Evolutionary conservation across 106 monocot genomes (phyloP), one percentile per base, ranked within the genome.

Genomic region (Cymbidium sinense): DNA sequence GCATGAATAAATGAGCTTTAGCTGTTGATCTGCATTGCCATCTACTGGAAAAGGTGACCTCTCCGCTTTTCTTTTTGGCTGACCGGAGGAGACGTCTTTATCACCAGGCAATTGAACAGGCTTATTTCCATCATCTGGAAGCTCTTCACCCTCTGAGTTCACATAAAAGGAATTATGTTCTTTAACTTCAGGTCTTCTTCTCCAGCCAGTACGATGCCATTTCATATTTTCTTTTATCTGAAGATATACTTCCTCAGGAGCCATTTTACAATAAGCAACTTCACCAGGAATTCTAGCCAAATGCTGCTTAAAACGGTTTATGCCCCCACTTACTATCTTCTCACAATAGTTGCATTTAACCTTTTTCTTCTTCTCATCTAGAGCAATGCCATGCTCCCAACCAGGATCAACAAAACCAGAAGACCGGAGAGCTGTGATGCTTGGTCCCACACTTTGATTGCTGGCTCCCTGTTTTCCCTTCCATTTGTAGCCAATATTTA

Each of bases 191-290:
- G 81, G 64, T 25, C 76, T 79, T 71, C 67, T 70, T 73, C 83
- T 87, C 83, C 85, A 83, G 34, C 83, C 87, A 69, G 85, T 87
- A 25, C 85, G 84, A 85, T 90, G 90, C 85, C 87, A 87, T 83
- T 87, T 90, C 87, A 90, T 87, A 47, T 87, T 87, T 62, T 90
- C 90, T 83, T 87, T 90, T 87, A 87, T 87, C 79, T 87, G 78
- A 69, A 85, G 74, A 76, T 87, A 85, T 4, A 90, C 87, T 74
- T 85, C 87, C 44, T 90, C 87, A 30, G 90, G 90, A 79, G 79
- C 87, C 87, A 85, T 85, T 77, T 90, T 90, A 52, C 90, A 90
- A 52, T 78, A 85, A 37, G 90, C 85, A 79, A 90, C 90, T 77
- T 90, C 90, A 13, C 87, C 90, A 36, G 90, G 87, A 77, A 90